Conservation (phyloP, 2,329 filamentous ascomycete species). For the Aspergillus sp. region DNA sequence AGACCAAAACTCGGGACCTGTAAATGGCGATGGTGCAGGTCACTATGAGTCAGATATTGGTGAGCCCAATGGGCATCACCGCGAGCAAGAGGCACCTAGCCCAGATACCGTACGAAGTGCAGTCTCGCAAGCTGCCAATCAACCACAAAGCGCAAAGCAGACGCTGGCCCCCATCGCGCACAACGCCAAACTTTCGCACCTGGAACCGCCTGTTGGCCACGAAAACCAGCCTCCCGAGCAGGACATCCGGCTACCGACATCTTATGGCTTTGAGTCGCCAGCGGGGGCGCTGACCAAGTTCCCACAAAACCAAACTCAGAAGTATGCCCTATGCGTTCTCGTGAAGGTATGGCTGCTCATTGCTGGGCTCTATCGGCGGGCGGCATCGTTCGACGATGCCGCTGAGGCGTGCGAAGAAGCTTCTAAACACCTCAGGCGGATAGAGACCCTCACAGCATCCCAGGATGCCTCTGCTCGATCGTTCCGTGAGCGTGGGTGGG, state of each 20-base stretch:
- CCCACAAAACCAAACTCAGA: constrained; percentile 51
- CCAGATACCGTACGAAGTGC: neutral
- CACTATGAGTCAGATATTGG: neutral
- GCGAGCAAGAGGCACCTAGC: neutral
- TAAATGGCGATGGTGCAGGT: constrained; percentile 20
- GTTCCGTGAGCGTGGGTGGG: constrained; percentile 70
- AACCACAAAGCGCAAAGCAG: constrained; percentile 32
- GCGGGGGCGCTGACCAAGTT: constrained; percentile 50
- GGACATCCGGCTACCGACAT: constrained; percentile 39
- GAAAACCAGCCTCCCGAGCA: constrained; percentile 45
- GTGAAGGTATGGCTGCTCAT: constrained; percentile 88
- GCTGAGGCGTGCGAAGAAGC: constrained; percentile 80
- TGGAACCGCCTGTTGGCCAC: constrained; percentile 38
- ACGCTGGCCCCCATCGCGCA: constrained; percentile 35
- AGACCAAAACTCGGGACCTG: constrained; percentile 22
- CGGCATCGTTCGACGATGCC: constrained; percentile 76
- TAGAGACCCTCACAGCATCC: constrained; percentile 66
- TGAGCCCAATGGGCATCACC: neutral
- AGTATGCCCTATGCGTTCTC: constrained; percentile 60
- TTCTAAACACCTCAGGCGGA: constrained; percentile 66
- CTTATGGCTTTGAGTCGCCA: constrained; percentile 40
- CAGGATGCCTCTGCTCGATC: constrained; percentile 64
- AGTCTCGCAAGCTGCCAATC: constrained; percentile 10
- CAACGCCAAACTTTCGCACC: constrained; percentile 37
- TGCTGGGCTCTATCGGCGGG: constrained; percentile 80